These are phyloP conservation scores for Pleurotus ostreatus DNA, from an alignment of 768 basidiomycete species.

Conservation along the genomic window DNA sequence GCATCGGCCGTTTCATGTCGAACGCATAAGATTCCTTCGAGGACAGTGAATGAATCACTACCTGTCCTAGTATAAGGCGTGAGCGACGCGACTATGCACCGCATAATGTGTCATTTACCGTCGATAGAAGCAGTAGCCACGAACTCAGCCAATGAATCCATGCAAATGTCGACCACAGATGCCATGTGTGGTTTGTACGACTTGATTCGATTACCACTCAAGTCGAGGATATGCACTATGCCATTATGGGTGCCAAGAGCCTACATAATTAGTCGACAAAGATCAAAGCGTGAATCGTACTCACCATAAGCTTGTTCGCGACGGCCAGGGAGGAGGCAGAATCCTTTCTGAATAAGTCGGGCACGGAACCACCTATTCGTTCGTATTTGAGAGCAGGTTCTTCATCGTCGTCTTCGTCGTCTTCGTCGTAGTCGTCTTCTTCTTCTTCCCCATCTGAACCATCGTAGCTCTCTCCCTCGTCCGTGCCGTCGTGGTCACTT, in stretches of 20 bases:
- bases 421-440: slow-evolving; percentile 48
- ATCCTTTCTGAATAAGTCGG: slow-evolving; percentile 83
- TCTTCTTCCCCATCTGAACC: slow-evolving; percentile 38
- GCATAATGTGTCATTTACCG: slow-evolving; percentile 47
- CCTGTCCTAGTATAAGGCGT: slow-evolving; percentile 64
- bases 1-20: slow-evolving; percentile 90
- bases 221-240: slow-evolving; percentile 82
- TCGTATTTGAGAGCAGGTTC: slow-evolving; percentile 93
- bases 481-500: not conserved
- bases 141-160: slow-evolving; percentile 85
- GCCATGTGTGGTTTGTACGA: slow-evolving; percentile 90
- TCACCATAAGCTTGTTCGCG: slow-evolving; percentile 69
- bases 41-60: slow-evolving; percentile 79
- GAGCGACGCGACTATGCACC: slow-evolving; percentile 2
- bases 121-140: slow-evolving; percentile 92
- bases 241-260: slow-evolving; percentile 91
- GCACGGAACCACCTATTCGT: slow-evolving; percentile 65
- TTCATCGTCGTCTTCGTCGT: slow-evolving; percentile 76
- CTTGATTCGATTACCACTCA: slow-evolving; percentile 77
- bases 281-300: slow-evolving; percentile 13
- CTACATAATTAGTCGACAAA: slow-evolving; percentile 35
- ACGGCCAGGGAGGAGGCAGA: slow-evolving; percentile 81
- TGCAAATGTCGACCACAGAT: slow-evolving; percentile 77
- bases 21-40: slow-evolving; percentile 79
- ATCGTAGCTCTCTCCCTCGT: slow-evolving; percentile 16